Percentiles rank a stretch among this genome's conserved stretches.
These are phyloP conservation scores for Nicotiana undulata DNA, from an alignment of 257 asterid species.

Conservation along the genomic window DNA sequence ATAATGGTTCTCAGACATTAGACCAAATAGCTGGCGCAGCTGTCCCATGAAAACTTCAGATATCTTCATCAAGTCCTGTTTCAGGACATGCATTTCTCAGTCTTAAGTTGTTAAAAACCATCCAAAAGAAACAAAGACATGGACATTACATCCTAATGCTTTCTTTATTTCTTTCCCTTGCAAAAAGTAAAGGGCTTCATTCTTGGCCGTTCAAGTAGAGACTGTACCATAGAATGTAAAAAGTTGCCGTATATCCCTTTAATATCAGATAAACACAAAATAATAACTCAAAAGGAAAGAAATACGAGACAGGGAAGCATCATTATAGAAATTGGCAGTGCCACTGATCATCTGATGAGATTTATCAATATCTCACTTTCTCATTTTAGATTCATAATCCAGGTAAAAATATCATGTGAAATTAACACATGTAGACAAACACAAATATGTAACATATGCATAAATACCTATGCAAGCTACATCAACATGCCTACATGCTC, in stretches of 20 bases:
- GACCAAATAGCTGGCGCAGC: conserved; percentile 88
- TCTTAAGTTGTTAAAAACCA: background rate
- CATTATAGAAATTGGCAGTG: background rate
- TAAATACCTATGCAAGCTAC: background rate
- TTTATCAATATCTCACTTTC: background rate
- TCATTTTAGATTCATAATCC: background rate
- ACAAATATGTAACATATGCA: background rate
- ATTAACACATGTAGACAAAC: background rate
- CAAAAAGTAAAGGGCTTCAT: background rate
- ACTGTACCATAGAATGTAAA: background rate
- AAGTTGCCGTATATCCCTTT: background rate
- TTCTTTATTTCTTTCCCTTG: background rate
- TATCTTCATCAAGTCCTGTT: conserved; percentile 59
- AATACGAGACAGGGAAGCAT: background rate
- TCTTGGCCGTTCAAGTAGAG: background rate
- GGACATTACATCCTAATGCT: background rate
- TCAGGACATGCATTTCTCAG: conserved; percentile 22
- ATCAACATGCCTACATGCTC: background rate
- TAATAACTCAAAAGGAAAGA: background rate
- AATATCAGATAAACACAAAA: background rate
- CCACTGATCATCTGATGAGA: background rate
- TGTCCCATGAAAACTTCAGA: conserved; percentile 84
- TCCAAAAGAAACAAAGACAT: background rate
- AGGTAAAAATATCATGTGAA: background rate
- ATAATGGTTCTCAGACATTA: conserved; percentile 54